Percentiles rank a stretch among this genome's conserved stretches.
phyloP scores from a whole-genome alignment of 2,329 filamentous ascomycete species.

The Scytalidium lignicola region DNA sequence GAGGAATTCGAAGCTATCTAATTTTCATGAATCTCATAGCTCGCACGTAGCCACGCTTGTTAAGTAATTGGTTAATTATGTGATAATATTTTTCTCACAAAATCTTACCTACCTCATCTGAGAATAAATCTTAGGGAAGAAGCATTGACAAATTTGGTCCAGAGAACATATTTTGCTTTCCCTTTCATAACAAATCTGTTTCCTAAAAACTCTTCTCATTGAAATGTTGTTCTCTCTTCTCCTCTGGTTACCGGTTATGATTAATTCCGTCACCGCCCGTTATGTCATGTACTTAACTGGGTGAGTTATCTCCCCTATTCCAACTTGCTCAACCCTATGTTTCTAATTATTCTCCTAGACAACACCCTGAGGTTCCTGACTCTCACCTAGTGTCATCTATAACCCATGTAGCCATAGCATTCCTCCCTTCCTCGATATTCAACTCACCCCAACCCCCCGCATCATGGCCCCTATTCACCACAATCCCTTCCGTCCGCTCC shows the following conservation, averaged over 20 bases:
- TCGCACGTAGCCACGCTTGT: no score
- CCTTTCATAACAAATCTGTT: neutral
- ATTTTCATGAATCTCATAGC: no score
- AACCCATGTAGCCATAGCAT: constrained; percentile 55
- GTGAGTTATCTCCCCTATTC: constrained; percentile 4
- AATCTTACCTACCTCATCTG: no score
- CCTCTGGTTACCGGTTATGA: constrained; percentile 3
- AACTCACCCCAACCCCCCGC: constrained; percentile 31
- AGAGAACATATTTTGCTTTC: no score
- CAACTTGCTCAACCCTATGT: neutral
- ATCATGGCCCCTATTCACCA: constrained; percentile 48
- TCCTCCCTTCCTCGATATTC: constrained; percentile 49
- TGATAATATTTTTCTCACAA: no score
- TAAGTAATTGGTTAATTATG: no score
- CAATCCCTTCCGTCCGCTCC: constrained; percentile 40
- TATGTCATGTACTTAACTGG: constrained; percentile 24
- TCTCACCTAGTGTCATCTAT: constrained; percentile 34
- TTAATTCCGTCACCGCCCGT: constrained; percentile 11
- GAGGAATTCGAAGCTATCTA: no score
- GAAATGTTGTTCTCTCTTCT: neutral
- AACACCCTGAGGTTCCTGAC: constrained; percentile 25
- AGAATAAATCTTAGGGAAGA: no score
- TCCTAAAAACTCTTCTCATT: neutral
- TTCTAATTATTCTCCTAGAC: constrained; percentile 15
- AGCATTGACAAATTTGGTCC: no score